Base-by-base conservation (phyloP, 75 land plant species). In the Ceratopteris richardii region DNA sequence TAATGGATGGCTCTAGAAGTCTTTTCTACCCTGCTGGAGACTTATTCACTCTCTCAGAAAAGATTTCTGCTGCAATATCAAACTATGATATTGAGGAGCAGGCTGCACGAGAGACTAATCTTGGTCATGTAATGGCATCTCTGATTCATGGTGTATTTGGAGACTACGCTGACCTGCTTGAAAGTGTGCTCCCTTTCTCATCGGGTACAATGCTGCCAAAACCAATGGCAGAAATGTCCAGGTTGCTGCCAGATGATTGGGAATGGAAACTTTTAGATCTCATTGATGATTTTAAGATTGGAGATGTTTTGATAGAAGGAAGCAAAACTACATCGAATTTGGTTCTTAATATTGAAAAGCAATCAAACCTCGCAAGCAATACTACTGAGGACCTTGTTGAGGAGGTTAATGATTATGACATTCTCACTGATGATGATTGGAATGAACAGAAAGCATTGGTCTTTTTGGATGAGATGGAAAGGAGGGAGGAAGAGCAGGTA, bases 141-240 rank as follows among this genome's bases (percentile, higher is more conserved):
- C 58, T 83, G 51, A 83, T 87, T 43, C 71, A 68, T 44, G 78
- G 90, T 27, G 84, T 77, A 51, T 57, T 83, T 9, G 55, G 66
- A 44, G 73, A 67, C 52, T 85, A 83, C 75, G 85, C 79, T 31
- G 71, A 67, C 37, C 68, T 90, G 43, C 44, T 94, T 44, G 96
- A 94, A 60, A 83, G 68, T 62, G 51, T 90, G n/a, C 52, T 86
- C 26, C 72, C 75, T 55, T 94, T 94, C 56, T 85, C 98, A 31
- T 87, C 85, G 36, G 90, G 83, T 66, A 60, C 60, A 16, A 31
- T 62, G 56, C 77, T 89, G 19, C 96, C 98, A 22, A 48, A 40
- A 30, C 57, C 74, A 44, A 41, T 62, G 48, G 64, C 76, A 59
- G 76, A 71, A 42, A 26, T 71, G 51, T 56, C 63, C 28, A 73